phyloP scores from a whole-genome alignment of 768 basidiomycete species.

The Rhodosporidiobolus sp. region DNA sequence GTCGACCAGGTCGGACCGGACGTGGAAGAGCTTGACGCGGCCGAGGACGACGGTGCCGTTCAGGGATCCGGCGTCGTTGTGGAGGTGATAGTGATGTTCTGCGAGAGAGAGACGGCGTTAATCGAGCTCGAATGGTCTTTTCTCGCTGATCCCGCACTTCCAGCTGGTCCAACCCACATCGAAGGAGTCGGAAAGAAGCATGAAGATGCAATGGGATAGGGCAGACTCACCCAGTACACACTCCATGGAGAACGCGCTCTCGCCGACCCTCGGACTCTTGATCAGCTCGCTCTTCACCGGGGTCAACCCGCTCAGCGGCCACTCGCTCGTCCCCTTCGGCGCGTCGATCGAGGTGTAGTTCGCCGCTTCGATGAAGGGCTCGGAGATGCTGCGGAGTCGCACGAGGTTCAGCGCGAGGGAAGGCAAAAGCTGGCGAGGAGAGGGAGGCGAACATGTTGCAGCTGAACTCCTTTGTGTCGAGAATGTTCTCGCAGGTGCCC shows the following conservation, averaged over 20 bases:
- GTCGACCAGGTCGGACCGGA: slow-evolving; percentile 42
- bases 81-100: slow-evolving; percentile 35
- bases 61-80: slow-evolving; percentile 36
- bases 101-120: neutral
- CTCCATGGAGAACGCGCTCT: slow-evolving; percentile 51
- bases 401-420: neutral
- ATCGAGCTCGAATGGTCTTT: neutral
- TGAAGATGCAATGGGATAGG: too few relatives aligned
- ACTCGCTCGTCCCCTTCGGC: slow-evolving; percentile 49
- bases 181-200: too few relatives aligned
- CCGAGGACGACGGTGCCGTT: slow-evolving; percentile 46
- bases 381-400: slow-evolving; percentile 54
- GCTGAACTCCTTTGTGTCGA: slow-evolving; percentile 64
- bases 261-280: slow-evolving; percentile 50
- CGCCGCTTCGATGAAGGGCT: slow-evolving; percentile 54
- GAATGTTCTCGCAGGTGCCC: slow-evolving; percentile 66
- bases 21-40: slow-evolving; percentile 48
- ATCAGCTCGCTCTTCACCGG: slow-evolving; percentile 42
- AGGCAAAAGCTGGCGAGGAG: neutral
- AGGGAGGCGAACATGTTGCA: slow-evolving; percentile 55
- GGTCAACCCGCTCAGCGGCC: slow-evolving; percentile 45
- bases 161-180: too few relatives aligned
- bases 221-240: slow-evolving; percentile 46
- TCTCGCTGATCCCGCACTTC: too few relatives aligned
- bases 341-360: slow-evolving; percentile 50